Conservation (phyloP, 1,284 basidiomycete genomes). For the Apiotrichum mycotoxinovorans region DNA sequence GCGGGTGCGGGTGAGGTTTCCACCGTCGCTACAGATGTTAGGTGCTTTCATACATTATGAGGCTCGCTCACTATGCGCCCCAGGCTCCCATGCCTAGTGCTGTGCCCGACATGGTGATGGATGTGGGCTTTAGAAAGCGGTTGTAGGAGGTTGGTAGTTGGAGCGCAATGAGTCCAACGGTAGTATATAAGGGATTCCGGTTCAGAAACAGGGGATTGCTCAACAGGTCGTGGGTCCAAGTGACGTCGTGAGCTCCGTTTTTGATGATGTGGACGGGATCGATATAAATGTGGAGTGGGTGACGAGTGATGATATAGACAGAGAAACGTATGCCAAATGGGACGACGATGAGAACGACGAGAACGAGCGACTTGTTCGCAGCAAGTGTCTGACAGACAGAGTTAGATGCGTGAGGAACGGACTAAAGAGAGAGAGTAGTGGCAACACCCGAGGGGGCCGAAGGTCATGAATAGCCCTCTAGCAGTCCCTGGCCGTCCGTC, state of each 20-base stretch:
- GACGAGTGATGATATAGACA: background rate
- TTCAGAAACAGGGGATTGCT: too few species aligned
- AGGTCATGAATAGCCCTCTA: too few species aligned
- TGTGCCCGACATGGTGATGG: background rate
- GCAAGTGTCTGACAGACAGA: too few species aligned
- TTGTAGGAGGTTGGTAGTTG: background rate
- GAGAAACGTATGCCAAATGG: background rate
- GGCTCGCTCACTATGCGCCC: background rate
- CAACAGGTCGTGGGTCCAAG: too few species aligned
- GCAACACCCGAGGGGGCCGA: too few species aligned
- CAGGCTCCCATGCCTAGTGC: slow-evolving; percentile 5
- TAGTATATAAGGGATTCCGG: too few species aligned
- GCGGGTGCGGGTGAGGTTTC: background rate
- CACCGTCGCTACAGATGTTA: background rate
- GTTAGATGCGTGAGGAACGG: too few species aligned
- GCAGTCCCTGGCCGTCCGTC: too few species aligned
- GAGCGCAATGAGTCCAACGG: too few species aligned
- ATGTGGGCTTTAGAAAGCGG: background rate
- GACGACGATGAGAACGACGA: too few species aligned
- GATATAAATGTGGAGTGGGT: background rate
- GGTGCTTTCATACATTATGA: background rate
- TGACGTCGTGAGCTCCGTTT: background rate
- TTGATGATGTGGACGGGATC: background rate
- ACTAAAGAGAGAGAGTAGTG: too few species aligned
- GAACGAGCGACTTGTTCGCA: too few species aligned